A percentile compares a stretch with the other conserved stretches of the same genome.
Conservation (phyloP, 2,329 filamentous ascomycete species). For the Geosmithia flava region DNA sequence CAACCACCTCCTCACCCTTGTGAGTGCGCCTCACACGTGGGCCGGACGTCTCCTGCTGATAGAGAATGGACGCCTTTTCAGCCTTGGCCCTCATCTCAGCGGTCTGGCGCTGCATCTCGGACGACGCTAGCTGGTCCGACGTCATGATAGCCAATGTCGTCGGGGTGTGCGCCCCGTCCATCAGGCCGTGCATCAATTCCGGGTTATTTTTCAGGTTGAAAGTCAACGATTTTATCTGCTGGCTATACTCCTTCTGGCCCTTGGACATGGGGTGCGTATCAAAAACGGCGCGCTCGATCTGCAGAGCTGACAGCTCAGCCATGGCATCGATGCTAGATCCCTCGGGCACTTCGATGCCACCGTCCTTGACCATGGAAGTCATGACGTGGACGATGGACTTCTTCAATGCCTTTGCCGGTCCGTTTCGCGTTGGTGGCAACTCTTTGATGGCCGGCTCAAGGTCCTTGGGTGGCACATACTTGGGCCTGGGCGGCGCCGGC, state of each 20-base stretch:
- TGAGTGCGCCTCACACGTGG: constrained; percentile 81
- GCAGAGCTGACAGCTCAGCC: constrained; percentile 59
- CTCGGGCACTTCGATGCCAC: constrained; percentile 48
- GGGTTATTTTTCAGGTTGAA: constrained; percentile 86
- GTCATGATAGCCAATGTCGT: constrained; percentile 79
- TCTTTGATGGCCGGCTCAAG: constrained; percentile 37
- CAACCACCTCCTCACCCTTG: constrained; percentile 87
- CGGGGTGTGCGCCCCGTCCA: constrained; percentile 61
- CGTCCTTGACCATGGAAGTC: constrained; percentile 52
- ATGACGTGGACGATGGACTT: constrained; percentile 59
- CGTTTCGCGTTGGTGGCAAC: constrained; percentile 52
- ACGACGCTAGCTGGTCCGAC: constrained; percentile 80
- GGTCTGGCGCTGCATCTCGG: constrained; percentile 70
- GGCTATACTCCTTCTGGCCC: constrained; percentile 36
- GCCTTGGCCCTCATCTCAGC: constrained; percentile 66
- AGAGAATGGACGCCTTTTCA: constrained; percentile 75
- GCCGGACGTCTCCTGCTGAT: constrained; percentile 51
- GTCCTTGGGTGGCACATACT: constrained; percentile 38
- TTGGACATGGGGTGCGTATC: constrained; percentile 35
- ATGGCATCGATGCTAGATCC: constrained; percentile 51
- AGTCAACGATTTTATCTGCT: constrained; percentile 62
- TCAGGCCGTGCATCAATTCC: constrained; percentile 61
- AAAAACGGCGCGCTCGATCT: constrained; percentile 64
- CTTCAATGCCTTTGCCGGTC: constrained; percentile 56
- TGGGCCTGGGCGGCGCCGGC: constrained; percentile 17